These are phyloP conservation scores for Fusarium nygamai DNA, from an alignment of 2,329 filamentous ascomycete genomes.

Conservation along the genomic window DNA sequence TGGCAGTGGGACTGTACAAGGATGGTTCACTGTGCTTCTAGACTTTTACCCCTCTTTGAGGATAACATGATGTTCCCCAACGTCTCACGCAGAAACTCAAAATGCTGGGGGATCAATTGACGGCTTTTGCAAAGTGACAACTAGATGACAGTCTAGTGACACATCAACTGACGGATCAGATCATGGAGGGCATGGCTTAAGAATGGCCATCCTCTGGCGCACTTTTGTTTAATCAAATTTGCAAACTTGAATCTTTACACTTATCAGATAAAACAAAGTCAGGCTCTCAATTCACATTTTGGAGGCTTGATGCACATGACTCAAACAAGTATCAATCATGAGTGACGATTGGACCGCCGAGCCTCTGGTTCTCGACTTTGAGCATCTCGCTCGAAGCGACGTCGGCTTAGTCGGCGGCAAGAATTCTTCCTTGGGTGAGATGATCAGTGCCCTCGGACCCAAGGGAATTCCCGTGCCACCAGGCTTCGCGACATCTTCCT, in stretches of 20 bases:
- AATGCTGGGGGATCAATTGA: neutral
- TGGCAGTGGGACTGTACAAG: too few relatives aligned
- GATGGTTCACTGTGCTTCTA: neutral
- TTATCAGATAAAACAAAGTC: neutral
- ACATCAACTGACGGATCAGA: neutral
- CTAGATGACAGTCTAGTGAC: neutral
- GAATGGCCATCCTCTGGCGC: neutral
- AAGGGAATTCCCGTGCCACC: slow-evolving; percentile 47
- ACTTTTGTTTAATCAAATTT: too few relatives aligned
- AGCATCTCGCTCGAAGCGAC: slow-evolving; percentile 9
- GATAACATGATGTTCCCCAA: neutral
- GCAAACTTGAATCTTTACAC: neutral
- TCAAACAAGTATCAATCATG: neutral
- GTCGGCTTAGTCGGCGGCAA: slow-evolving; percentile 48
- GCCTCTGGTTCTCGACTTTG: slow-evolving; percentile 10
- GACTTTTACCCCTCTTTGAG: neutral
- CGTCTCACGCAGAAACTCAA: neutral
- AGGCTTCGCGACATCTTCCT: slow-evolving; percentile 49
- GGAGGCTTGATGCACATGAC: too few relatives aligned
- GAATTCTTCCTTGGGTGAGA: slow-evolving; percentile 52
- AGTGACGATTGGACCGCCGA: neutral
- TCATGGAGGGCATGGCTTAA: neutral
- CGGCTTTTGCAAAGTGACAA: neutral
- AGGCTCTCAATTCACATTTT: neutral
- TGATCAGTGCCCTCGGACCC: slow-evolving; percentile 45